Evolutionary conservation across 176 grass and related monocot species (phyloP), one percentile per base, ranked within the genome.

Genomic region (Tuctoria greenei): DNA sequence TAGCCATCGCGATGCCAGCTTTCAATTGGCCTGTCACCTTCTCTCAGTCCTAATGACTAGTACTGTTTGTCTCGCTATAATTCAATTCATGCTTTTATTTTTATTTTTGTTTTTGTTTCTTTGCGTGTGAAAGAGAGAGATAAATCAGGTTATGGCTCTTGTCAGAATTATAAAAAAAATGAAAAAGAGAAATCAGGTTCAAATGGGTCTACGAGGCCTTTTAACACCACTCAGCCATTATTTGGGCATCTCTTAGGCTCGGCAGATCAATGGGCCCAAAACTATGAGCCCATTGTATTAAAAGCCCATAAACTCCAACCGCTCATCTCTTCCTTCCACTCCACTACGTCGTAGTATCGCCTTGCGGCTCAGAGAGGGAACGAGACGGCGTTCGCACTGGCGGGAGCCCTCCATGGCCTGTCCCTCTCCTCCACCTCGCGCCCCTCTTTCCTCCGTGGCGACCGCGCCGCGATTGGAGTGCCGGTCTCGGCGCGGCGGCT

Each of bases 401-500:
- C 84, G 57, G 82, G 69, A 47, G 85, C 92, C 27, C 92, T 95
- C 82, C 90, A 92, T 60, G 87, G 87, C 46, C 79, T 95, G 54
- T 82, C 85, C 52, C 69, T 99, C 51, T 55, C 72, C 16, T 31
- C 63, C 26, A 41, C 83, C 5, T 34, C 87, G 16, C 18, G 45
- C 61, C 11, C 86, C 40, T 75, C 82, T 36, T 88, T 84, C 69
- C 69, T 84, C 24, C 47, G 57, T 13, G 69, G 75, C 0, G 89
- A 87, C 60, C 46, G 79, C 52, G 25, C 28, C 23, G 80, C 54
- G 3, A 36, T 65, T 38, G 80, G 51, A n/a, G 45, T 64, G 67
- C 52, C 61, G 79, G 23, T 83, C 69, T 81, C 79, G 44, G 72
- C 76, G 79, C 78, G 81, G 55, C 83, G 89, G 21, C 81, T 99